Percentiles rank a stretch among this genome's conserved stretches.
Conservation (phyloP, 1,139 yeast species). For the Candida glucosophila region DNA sequence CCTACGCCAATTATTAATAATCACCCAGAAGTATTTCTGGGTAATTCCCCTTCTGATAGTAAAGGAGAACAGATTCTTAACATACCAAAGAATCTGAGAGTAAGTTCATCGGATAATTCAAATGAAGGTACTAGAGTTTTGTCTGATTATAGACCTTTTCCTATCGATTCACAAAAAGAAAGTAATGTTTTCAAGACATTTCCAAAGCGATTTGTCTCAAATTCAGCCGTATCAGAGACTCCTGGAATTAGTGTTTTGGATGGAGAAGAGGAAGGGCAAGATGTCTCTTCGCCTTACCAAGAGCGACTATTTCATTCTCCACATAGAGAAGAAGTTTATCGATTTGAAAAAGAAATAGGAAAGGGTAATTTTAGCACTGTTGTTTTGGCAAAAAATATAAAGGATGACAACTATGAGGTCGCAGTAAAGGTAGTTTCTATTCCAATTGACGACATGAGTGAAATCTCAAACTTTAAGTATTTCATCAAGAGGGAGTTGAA, state of each 20-base stretch:
- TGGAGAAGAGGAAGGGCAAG: neutral
- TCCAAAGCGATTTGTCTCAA: slow-evolving; percentile 1
- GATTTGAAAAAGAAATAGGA: slow-evolving; percentile 34
- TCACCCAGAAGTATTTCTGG: no score
- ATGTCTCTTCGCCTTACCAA: neutral
- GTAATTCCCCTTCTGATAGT: no score
- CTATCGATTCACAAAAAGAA: no score
- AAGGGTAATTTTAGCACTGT: slow-evolving; percentile 56
- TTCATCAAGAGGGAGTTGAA: slow-evolving; percentile 71
- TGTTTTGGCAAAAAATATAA: slow-evolving; percentile 28
- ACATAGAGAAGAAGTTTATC: slow-evolving; percentile 8
- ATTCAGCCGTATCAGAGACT: no score
- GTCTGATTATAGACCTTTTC: slow-evolving; percentile 27
- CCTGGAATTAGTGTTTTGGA: neutral
- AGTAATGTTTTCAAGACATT: no score
- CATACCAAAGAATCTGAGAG: no score
- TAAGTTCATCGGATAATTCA: no score
- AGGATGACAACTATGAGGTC: slow-evolving; percentile 11
- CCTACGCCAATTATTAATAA: slow-evolving; percentile 51
- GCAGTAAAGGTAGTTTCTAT: slow-evolving; percentile 36
- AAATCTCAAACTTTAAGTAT: slow-evolving; percentile 43
- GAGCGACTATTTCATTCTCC: slow-evolving; percentile 5
- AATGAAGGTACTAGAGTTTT: slow-evolving; percentile 12
- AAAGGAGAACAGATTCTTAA: no score
- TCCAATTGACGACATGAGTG: slow-evolving; percentile 20